phyloP scores from a whole-genome alignment of 140 eudicot genomes.

The Flaveria floridana region DNA sequence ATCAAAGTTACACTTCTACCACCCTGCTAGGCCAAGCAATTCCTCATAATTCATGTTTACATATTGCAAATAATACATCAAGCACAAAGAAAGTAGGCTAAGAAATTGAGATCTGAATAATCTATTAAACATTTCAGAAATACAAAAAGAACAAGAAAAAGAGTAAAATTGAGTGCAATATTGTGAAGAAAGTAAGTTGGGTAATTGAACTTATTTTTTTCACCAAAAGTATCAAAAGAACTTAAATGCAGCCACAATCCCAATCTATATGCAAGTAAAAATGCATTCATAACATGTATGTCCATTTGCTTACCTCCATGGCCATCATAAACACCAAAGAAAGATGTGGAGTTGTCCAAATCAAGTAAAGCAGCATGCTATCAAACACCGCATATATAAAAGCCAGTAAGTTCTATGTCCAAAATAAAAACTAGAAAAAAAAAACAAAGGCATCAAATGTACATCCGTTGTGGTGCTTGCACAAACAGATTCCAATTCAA shows the following conservation, averaged over 20 bases:
- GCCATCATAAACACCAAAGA: conserved; percentile 98
- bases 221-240: conserved; percentile 1
- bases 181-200: conserved; percentile 3
- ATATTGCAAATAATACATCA: no score
- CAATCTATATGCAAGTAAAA: conserved; percentile 22
- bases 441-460: neutral
- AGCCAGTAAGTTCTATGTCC: conserved; percentile 1
- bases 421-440: conserved; percentile 14
- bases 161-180: neutral
- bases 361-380: conserved; percentile 91
- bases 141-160: neutral
- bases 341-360: conserved; percentile 78
- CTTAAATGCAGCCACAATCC: neutral
- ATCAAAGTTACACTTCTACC: neutral
- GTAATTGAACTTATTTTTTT: conserved; percentile 15
- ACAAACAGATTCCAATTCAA: neutral
- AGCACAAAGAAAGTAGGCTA: no score
- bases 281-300: conserved; percentile 16
- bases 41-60: no score
- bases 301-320: conserved; percentile 79
- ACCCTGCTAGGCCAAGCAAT: no score
- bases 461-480: neutral
- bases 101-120: no score
- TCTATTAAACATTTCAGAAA: neutral
- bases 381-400: conserved; percentile 21